Percentiles rank a stretch among this genome's conserved stretches.
Conservation (phyloP, 169 alveolate genomes). For the Eimeria zaria region DNA sequence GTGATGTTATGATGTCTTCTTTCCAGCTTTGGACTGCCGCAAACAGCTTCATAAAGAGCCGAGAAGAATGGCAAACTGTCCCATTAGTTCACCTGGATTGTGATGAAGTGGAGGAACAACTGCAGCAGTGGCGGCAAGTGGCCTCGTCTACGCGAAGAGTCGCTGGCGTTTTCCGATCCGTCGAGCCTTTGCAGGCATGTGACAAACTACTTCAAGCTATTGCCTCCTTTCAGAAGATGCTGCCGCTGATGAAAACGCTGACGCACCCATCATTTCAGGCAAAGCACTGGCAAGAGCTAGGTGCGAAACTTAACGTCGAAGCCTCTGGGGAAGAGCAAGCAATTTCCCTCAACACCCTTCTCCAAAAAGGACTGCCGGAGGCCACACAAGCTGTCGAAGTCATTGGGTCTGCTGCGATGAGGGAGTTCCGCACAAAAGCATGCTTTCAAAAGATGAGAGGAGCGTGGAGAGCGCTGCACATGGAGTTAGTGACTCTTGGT, state of each 20-base stretch:
- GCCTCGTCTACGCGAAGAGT: slow-evolving; percentile 49
- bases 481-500: slow-evolving; percentile 88
- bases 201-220: slow-evolving; percentile 68
- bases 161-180: slow-evolving; percentile 63
- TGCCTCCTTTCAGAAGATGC: slow-evolving; percentile 54
- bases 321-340: neutral
- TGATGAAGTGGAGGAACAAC: slow-evolving; percentile 50
- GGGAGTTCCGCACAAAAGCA: slow-evolving; percentile 68
- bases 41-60: neutral
- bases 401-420: slow-evolving; percentile 84
- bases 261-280: slow-evolving; percentile 63
- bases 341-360: slow-evolving; percentile 85
- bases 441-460: slow-evolving; percentile 75
- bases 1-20: neutral
- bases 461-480: slow-evolving; percentile 59
- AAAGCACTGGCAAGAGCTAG: slow-evolving; percentile 72
- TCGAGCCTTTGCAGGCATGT: slow-evolving; percentile 71
- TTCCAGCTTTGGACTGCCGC: slow-evolving; percentile 78
- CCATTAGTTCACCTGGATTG: slow-evolving; percentile 32
- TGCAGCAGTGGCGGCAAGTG: slow-evolving; percentile 75
- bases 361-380: slow-evolving; percentile 83
- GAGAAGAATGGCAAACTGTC: slow-evolving; percentile 32
- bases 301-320: slow-evolving; percentile 6
- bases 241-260: slow-evolving; percentile 49
- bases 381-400: slow-evolving; percentile 85